Conservation (phyloP, 306 rosid genomes). For the Malus asiatica region DNA sequence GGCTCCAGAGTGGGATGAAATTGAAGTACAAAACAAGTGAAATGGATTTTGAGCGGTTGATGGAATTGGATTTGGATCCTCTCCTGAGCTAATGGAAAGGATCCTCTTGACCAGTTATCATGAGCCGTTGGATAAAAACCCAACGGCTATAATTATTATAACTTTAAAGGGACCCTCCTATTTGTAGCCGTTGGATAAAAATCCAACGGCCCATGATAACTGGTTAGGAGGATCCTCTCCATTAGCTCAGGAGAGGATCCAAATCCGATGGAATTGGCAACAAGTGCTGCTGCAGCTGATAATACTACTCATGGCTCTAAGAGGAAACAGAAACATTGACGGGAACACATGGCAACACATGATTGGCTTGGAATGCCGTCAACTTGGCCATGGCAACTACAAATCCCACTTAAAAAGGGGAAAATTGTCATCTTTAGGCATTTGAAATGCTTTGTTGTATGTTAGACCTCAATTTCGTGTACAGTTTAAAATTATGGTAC, state of each 20-base stretch:
- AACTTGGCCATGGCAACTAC: not conserved
- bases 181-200: too few relatives aligned
- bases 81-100: too few relatives aligned
- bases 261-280: slow-evolving; percentile 37
- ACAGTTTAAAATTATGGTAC: slow-evolving; percentile 19
- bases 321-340: slow-evolving; percentile 28
- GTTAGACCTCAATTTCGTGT: slow-evolving; percentile 26
- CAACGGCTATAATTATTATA: too few relatives aligned
- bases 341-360: not conserved
- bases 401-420: slow-evolving; percentile 17
- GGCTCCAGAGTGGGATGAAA: slow-evolving; percentile 79
- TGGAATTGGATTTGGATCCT: slow-evolving; percentile 25
- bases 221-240: too few relatives aligned
- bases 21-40: slow-evolving; percentile 48
- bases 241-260: too few relatives aligned
- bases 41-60: slow-evolving; percentile 46
- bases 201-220: too few relatives aligned
- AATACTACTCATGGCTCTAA: slow-evolving; percentile 22
- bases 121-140: too few relatives aligned
- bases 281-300: slow-evolving; percentile 22
- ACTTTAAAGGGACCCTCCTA: too few relatives aligned
- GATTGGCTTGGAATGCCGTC: not conserved
- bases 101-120: too few relatives aligned
- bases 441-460: slow-evolving; percentile 22
- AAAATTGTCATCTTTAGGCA: slow-evolving; percentile 5